Conservation (phyloP, 208 protist species). For the Trichomonas tenax region DNA sequence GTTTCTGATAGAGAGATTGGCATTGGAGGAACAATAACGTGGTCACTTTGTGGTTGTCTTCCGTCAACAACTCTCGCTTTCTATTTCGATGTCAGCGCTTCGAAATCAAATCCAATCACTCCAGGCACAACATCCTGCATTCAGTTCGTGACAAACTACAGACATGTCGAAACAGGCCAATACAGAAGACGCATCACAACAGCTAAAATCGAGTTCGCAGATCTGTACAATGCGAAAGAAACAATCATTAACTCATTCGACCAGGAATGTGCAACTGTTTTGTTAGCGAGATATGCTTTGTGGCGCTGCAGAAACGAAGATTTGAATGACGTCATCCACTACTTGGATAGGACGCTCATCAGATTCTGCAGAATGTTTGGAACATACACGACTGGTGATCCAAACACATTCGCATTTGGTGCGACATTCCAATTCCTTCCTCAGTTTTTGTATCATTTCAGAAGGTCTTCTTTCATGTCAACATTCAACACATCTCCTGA, state of each 20-base stretch:
- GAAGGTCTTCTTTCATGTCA: slow-evolving; percentile 76
- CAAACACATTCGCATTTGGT: slow-evolving; percentile 62
- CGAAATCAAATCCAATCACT: slow-evolving; percentile 36
- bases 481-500: slow-evolving; percentile 92
- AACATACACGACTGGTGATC: slow-evolving; percentile 54
- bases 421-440: slow-evolving; percentile 81
- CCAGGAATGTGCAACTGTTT: slow-evolving; percentile 82
- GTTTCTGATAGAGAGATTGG: slow-evolving; percentile 61
- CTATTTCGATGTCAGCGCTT: slow-evolving; percentile 80
- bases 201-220: background rate
- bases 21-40: slow-evolving; percentile 81
- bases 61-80: slow-evolving; percentile 71
- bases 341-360: slow-evolving; percentile 92
- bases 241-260: slow-evolving; percentile 66
- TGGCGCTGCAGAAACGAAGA: slow-evolving; percentile 82
- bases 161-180: slow-evolving; percentile 48
- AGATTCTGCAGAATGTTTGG: slow-evolving; percentile 80
- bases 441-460: slow-evolving; percentile 95
- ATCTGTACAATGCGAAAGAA: background rate
- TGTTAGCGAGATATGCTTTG: slow-evolving; percentile 83
- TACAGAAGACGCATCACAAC: slow-evolving; percentile 51
- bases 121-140: slow-evolving; percentile 49
- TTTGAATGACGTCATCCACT: slow-evolving; percentile 85
- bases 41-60: slow-evolving; percentile 78
- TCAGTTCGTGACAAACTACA: slow-evolving; percentile 72